Evolutionary conservation across 768 basidiomycete genomes (phyloP).

Genomic region (Pleurotus salmoneostramineus): DNA sequence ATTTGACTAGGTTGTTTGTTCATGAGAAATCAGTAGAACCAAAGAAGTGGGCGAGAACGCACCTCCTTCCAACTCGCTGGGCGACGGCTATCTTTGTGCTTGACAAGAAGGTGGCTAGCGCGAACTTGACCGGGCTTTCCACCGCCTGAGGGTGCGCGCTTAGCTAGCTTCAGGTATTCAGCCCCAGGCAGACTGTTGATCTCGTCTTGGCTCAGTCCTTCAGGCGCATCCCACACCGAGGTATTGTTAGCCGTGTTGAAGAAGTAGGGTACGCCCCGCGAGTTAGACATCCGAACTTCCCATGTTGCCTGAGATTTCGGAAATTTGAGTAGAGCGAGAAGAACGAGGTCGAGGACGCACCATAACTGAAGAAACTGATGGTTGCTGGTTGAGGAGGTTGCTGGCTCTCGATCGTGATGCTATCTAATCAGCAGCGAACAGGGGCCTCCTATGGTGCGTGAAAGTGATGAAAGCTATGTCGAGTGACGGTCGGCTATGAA

Average conservation of each 20-base stretch:
- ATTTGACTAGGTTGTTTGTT: constrained; percentile 40
- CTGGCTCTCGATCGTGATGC: not conserved
- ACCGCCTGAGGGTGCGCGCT: constrained; percentile 13
- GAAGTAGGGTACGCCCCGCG: constrained; percentile 80
- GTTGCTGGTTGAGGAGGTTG: not conserved
- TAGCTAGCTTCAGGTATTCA: constrained; percentile 30
- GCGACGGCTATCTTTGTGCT: constrained; percentile 77
- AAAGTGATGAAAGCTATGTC: too few relatives aligned
- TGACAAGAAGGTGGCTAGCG: constrained; percentile 94
- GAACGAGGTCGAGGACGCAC: not conserved
- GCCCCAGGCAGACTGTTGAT: constrained; percentile 66
- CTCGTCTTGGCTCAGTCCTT: constrained; percentile 57
- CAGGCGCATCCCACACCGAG: constrained; percentile 80
- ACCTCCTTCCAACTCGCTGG: constrained; percentile 87
- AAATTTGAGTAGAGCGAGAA: not conserved
- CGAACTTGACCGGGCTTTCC: constrained; percentile 58
- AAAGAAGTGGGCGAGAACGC: constrained; percentile 4
- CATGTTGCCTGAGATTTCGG: constrained; percentile 35
- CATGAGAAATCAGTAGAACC: not conserved
- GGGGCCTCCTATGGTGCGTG: too few relatives aligned
- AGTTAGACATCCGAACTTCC: constrained; percentile 87
- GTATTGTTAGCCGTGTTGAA: constrained; percentile 68
- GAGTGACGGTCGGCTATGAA: too few relatives aligned
- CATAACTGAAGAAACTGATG: not conserved
- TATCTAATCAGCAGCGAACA: not conserved